Evolutionary conservation across 371 early-diverging fungal genomes (phyloP).

Genomic region (Blakeslea trispora): DNA sequence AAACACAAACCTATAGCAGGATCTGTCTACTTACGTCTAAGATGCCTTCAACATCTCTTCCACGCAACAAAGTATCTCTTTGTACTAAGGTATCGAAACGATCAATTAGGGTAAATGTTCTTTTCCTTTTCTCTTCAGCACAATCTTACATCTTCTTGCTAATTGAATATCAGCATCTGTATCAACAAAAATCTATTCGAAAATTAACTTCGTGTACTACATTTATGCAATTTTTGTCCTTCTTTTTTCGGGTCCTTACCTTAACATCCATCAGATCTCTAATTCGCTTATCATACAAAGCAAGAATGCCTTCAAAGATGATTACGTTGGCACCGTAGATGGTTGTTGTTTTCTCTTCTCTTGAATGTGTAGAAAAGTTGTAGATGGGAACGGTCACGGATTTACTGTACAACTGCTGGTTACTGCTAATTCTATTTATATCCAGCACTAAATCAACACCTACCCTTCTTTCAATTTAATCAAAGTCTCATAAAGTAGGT

Average conservation of each 20-base stretch:
- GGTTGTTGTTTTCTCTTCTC: conserved; percentile 64
- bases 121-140: neutral
- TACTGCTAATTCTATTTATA: neutral
- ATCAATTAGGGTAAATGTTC: neutral
- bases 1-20: neutral
- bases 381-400: conserved; percentile 78
- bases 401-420: conserved; percentile 30
- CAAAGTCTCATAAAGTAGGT: conserved; percentile 70
- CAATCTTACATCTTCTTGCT: conserved; percentile 73
- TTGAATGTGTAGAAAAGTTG: conserved; percentile 77
- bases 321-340: conserved; percentile 93
- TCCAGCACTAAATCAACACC: neutral
- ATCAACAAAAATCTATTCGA: conserved; percentile 85
- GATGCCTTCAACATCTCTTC: conserved; percentile 81
- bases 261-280: conserved; percentile 88
- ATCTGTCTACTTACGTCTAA: conserved; percentile 51
- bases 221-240: conserved; percentile 15
- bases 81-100: conserved; percentile 43
- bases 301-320: conserved; percentile 94
- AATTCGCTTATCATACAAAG: conserved; percentile 79
- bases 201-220: neutral
- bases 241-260: conserved; percentile 36
- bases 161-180: conserved; percentile 92
- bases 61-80: conserved; percentile 89
- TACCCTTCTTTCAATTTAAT: conserved; percentile 74